Conservation (phyloP, 2,329 filamentous ascomycete species). For the Emydomyces testavorans region DNA sequence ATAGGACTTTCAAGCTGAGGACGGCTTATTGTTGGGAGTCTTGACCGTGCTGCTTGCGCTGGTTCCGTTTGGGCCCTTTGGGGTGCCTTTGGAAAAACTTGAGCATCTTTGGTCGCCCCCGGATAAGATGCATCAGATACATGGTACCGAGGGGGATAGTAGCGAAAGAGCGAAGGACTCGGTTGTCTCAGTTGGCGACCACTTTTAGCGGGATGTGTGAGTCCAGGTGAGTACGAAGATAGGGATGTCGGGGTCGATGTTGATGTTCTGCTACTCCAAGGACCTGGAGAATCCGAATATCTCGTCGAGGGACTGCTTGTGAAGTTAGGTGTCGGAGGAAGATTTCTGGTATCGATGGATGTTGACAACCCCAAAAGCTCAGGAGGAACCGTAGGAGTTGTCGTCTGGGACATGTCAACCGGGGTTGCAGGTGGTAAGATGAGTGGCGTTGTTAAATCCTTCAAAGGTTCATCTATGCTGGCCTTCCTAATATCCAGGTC, state of each 20-base stretch:
- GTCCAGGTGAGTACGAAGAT: slow-evolving; percentile 40
- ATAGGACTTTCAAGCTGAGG: neutral
- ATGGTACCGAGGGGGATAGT: slow-evolving; percentile 18
- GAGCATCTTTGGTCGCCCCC: slow-evolving; percentile 10
- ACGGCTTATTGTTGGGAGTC: slow-evolving; percentile 26
- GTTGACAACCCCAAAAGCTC: slow-evolving; percentile 32
- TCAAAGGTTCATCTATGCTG: neutral
- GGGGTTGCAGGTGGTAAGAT: slow-evolving; percentile 3
- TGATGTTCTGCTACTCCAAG: slow-evolving; percentile 37
- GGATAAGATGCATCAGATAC: slow-evolving; percentile 15
- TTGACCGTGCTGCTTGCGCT: slow-evolving; percentile 14
- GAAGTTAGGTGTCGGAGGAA: slow-evolving; percentile 31
- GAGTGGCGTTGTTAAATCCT: neutral
- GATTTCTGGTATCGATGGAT: slow-evolving; percentile 25
- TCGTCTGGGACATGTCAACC: neutral
- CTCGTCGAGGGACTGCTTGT: slow-evolving; percentile 36
- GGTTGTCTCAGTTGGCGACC: slow-evolving; percentile 28
- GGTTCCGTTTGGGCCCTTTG: slow-evolving; percentile 13
- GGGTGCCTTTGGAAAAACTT: slow-evolving; percentile 5
- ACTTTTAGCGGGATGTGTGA: slow-evolving; percentile 32
- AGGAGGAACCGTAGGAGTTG: slow-evolving; percentile 22
- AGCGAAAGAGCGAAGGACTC: slow-evolving; percentile 30
- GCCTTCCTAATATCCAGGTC: neutral
- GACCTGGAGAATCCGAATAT: slow-evolving; percentile 37
- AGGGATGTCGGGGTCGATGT: slow-evolving; percentile 41